phyloP scores from a whole-genome alignment of 23 red algal genomes.

The Gracilaria vermiculophylla region DNA sequence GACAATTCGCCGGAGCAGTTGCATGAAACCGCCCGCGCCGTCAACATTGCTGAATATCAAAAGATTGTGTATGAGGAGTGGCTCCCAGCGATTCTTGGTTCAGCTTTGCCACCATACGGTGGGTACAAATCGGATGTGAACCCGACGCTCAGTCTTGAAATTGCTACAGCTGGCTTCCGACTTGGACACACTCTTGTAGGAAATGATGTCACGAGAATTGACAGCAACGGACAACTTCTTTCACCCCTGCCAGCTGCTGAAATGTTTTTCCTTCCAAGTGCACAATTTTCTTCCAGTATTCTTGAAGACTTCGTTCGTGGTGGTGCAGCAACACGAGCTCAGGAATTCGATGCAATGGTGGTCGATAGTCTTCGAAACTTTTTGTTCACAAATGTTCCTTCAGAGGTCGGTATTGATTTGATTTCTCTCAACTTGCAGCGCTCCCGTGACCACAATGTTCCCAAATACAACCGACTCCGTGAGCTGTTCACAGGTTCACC shows the following conservation, averaged over 20 bases:
- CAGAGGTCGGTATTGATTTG: constrained; percentile 34
- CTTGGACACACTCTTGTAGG: constrained; percentile 65
- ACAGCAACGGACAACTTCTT: neutral
- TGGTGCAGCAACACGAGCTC: neutral
- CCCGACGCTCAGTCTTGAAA: constrained; percentile 39
- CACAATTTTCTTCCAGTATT: neutral
- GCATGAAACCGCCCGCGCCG: constrained; percentile 3
- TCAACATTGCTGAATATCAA: constrained; percentile 47
- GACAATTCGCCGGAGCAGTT: neutral
- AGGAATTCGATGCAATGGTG: constrained; percentile 31
- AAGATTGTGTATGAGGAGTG: constrained; percentile 56
- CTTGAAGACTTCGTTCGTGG: constrained; percentile 45
- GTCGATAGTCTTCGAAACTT: constrained; percentile 48
- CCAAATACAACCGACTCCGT: constrained; percentile 32
- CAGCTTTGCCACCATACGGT: neutral
- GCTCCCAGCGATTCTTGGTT: constrained; percentile 28
- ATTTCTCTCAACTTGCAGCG: constrained; percentile 66
- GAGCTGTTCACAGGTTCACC: neutral
- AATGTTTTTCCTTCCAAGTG: constrained; percentile 8
- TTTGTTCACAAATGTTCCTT: constrained; percentile 35
- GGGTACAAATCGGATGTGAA: constrained; percentile 9
- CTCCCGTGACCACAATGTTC: constrained; percentile 30
- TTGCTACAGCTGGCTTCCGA: constrained; percentile 56
- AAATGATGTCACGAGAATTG: constrained; percentile 7
- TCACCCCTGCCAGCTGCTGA: neutral